Conservation (phyloP, 1,284 basidiomycete species). For the Apiotrichum mycotoxinovorans region DNA sequence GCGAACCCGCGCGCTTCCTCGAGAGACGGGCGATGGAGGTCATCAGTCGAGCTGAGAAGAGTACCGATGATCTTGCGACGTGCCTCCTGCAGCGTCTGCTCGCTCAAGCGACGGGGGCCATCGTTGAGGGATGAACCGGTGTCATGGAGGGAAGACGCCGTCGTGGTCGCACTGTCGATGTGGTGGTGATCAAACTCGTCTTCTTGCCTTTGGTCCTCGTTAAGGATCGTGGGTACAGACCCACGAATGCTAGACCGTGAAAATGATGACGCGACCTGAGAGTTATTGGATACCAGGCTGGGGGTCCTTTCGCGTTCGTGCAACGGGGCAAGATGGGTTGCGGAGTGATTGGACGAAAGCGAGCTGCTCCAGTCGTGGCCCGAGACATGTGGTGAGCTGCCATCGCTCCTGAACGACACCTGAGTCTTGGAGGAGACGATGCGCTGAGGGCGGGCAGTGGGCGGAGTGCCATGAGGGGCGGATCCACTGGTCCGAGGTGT, state of each 20-base stretch:
- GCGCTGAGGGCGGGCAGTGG: constrained; percentile 24
- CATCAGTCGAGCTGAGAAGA: constrained; percentile 28
- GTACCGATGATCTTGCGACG: constrained; percentile 42
- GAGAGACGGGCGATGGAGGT: constrained; percentile 17
- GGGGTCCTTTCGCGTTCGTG: constrained; percentile 42
- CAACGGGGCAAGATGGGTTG: constrained; percentile 12
- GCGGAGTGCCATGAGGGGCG: constrained; percentile 11
- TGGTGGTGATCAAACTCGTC: constrained; percentile 21
- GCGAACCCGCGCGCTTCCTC: constrained; percentile 32
- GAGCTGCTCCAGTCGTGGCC: constrained; percentile 16
- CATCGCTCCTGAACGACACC: constrained; percentile 32
- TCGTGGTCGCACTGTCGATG: constrained; percentile 1
- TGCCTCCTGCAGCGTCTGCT: constrained; percentile 41
- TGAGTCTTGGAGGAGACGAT: constrained; percentile 15
- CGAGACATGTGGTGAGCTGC: constrained; percentile 7
- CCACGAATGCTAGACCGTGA: constrained; percentile 33
- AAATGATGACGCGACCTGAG: constrained; percentile 36
- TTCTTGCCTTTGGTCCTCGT: constrained; percentile 25
- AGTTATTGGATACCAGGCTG: constrained; percentile 37
- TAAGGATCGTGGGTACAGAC: constrained; percentile 25
- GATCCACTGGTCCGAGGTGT: constrained; percentile 13
- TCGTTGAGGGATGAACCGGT: constrained; percentile 8
- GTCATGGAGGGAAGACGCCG: constrained; percentile 7
- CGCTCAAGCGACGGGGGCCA: constrained; percentile 30
- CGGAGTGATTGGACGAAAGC: constrained; percentile 13